Evolutionary conservation across 2,329 filamentous ascomycete genomes (phyloP), one percentile per base, ranked within the genome.

Genomic region (Microsporum canis): DNA sequence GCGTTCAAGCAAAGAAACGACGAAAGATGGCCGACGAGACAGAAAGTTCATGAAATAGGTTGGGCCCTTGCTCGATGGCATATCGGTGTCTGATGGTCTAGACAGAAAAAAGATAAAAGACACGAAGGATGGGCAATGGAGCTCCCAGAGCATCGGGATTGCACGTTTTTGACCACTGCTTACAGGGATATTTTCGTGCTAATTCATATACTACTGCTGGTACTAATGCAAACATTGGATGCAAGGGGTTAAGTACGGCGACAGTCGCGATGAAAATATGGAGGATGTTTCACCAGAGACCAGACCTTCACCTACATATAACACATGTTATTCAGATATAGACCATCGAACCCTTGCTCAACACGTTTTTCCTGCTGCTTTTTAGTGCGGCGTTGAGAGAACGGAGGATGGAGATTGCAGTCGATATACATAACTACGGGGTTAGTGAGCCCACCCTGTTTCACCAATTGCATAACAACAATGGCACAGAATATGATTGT

Each of bases 1-100:
- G 94, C 0, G 88, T 87, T 69, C 85, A 84, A 60, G 72, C 75
- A 45, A 72, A 73, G 59, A 88, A 89, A 74, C 84, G 83, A 74
- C 85, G 84, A 72, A 91, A 87, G 75, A 69, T 77, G 4, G 62
- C 34, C 23, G 31, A 29, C 8, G 53, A 57, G 14, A 47, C 55
- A 17, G 38, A 38, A 17, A 31, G 14, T 38, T 27, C 34, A 33
- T 57, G 34, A 57, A 57, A 17, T 6, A 8, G 47, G 47, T 33
- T 33, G 27, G 47, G 8, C 47, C 29, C 23, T n/a, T 53, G 29
- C 47, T 10, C 27, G 23, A 3, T 29, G 29, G 10, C 4, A n/a
- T 31, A n/a, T 6, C 10, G 12, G 47, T 53, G 10, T 27, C 47
- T 33, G 47, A 31, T 5, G 47, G 47, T 53, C 47, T 53, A 33